Conservation (phyloP, 116 monocot genomes). For the Papilionanthe hybrid region DNA sequence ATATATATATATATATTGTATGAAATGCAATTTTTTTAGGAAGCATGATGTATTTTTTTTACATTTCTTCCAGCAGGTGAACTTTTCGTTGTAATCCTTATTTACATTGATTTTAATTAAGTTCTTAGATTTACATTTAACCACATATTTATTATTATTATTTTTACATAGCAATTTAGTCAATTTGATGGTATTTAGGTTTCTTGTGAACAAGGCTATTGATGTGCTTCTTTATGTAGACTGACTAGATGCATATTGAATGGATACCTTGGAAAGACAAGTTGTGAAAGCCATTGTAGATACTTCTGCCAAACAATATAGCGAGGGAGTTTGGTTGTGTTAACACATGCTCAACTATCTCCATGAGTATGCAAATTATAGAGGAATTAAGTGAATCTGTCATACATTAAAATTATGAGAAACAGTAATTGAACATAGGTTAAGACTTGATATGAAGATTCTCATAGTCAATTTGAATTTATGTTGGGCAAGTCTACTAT, state of each 20-base stretch:
- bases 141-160: too few relatives aligned
- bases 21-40: background rate
- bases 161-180: background rate
- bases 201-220: conserved; percentile 91
- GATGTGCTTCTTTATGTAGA: conserved; percentile 90
- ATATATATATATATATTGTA: too few relatives aligned
- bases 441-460: too few relatives aligned
- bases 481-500: too few relatives aligned
- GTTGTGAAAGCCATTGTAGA: conserved; percentile 83
- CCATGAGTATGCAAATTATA: conserved; percentile 33
- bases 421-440: too few relatives aligned
- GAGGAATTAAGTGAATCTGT: too few relatives aligned
- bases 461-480: too few relatives aligned
- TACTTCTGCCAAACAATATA: conserved; percentile 77
- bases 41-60: background rate
- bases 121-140: too few relatives aligned
- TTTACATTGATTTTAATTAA: too few relatives aligned
- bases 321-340: conserved; percentile 62
- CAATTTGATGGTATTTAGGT: conserved; percentile 39
- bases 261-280: conserved; percentile 76
- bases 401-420: too few relatives aligned
- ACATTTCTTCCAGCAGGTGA: too few relatives aligned
- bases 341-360: conserved; percentile 87
- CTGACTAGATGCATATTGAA: conserved; percentile 79
- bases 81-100: too few relatives aligned